These are phyloP conservation scores for Zoysia pacifica DNA, from an alignment of 176 grass and related monocot species.

Conservation along the genomic window DNA sequence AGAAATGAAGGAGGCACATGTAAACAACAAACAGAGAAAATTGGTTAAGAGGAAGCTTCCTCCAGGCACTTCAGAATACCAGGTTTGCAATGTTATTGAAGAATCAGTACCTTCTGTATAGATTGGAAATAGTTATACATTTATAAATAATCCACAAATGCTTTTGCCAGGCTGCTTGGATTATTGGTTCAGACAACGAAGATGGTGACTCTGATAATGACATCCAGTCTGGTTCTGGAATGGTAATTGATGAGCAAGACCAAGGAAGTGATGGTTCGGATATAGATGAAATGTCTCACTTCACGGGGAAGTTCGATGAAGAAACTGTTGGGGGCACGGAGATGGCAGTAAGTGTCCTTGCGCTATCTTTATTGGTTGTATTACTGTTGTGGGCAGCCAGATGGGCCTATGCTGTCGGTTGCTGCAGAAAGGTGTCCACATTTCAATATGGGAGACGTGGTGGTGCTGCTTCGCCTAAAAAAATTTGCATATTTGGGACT, in stretches of 20 bases:
- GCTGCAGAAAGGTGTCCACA: no score
- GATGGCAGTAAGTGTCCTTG: slow-evolving; percentile 81
- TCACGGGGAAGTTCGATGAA: slow-evolving; percentile 71
- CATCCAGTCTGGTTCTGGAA: slow-evolving; percentile 60
- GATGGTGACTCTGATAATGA: slow-evolving; percentile 53
- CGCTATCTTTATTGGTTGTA: slow-evolving; percentile 14
- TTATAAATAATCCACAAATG: slow-evolving; percentile 29
- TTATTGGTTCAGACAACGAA: slow-evolving; percentile 78
- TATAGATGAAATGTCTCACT: slow-evolving; percentile 58
- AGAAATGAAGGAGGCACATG: slow-evolving; percentile 66
- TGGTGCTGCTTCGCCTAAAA: no score
- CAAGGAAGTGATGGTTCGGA: slow-evolving; percentile 58
- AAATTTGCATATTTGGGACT: no score
- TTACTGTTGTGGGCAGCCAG: no score
- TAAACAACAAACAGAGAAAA: slow-evolving; percentile 67
- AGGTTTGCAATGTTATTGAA: slow-evolving; percentile 49
- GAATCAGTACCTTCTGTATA: neutral
- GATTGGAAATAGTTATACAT: slow-evolving; percentile 17
- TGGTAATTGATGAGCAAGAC: slow-evolving; percentile 71
- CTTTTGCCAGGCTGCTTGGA: slow-evolving; percentile 84
- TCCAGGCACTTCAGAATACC: slow-evolving; percentile 89
- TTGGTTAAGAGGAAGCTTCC: slow-evolving; percentile 79
- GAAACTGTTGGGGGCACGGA: slow-evolving; percentile 74
- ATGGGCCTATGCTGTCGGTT: no score
- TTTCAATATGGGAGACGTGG: no score